A percentile compares a stretch with the other conserved stretches of the same genome.
Evolutionary conservation across 2,329 filamentous ascomycete genomes (phyloP).

Genomic region (Westerdykella aurantiaca): DNA sequence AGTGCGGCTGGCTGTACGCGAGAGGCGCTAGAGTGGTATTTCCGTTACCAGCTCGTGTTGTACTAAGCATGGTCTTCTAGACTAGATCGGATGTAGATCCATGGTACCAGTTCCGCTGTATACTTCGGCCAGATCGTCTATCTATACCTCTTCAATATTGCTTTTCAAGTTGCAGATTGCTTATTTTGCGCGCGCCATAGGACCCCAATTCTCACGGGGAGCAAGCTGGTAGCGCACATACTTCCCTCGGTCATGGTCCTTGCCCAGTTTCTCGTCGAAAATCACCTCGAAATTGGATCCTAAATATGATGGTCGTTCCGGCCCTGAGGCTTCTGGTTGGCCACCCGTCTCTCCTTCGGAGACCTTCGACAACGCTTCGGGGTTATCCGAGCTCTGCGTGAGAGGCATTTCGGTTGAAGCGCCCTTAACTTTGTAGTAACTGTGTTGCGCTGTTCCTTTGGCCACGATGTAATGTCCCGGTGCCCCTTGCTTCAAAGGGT

Average conservation of each 20-base stretch:
- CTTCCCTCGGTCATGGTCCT: conserved; percentile 58
- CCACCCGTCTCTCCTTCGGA: conserved; percentile 1
- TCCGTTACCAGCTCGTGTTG: too few species aligned
- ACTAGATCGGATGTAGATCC: too few species aligned
- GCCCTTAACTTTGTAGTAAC: conserved; percentile 8
- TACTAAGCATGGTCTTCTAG: too few species aligned
- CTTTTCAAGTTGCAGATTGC: not conserved
- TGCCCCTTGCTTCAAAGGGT: conserved; percentile 62
- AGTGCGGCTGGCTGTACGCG: too few species aligned
- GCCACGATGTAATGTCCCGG: conserved; percentile 65
- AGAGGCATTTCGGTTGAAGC: conserved; percentile 4
- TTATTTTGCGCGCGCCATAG: conserved; percentile 55
- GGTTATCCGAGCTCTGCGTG: not conserved
- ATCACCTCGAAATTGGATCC: conserved; percentile 52
- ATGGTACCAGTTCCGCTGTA: too few species aligned
- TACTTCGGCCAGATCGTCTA: too few species aligned
- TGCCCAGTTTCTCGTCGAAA: conserved; percentile 77
- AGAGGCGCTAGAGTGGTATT: too few species aligned
- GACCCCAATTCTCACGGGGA: conserved; percentile 89
- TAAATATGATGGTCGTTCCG: conserved; percentile 17
- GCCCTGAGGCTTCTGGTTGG: not conserved
- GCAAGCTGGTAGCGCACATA: conserved; percentile 86
- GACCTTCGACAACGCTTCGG: not conserved
- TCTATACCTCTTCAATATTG: too few species aligned
- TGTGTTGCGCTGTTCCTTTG: conserved; percentile 18